Base-by-base conservation (phyloP, 1,139 yeast species). In the Kurtzmaniella quercitrusa region DNA sequence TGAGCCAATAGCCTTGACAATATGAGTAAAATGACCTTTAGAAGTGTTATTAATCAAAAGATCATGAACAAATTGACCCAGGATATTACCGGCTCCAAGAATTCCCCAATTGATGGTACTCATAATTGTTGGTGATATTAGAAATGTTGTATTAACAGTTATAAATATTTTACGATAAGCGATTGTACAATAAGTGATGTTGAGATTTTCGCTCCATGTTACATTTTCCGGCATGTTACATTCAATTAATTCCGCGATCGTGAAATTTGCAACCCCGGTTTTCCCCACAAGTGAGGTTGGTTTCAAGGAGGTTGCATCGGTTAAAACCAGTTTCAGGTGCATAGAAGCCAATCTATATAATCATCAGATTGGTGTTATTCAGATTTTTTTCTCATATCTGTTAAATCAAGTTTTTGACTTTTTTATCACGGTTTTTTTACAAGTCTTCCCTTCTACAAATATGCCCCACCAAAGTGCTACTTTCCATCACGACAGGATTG, bases 61-160 rank as follows among this genome's bases (percentile, higher is more conserved):
- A 45, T 70, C 76, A 44, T 60, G 60, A 12, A 60, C 71, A 44
- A 70, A 70, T 40, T 64, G 66, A 14, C 63, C 58, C 6, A 74
- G 66, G 42, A 70, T 70, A 47, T 66, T 65, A n/a, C 76, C 76
- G 15, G 75, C 74, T n/a, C 76, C 76, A 38, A 69, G 57, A 33
- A 70, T 68, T 23, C 74, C 75, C 75, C 76, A 70, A 44, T 59
- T 56, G 38, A 62, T 45, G 33, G 52, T 49, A 22, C 55, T 26
- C 61, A 56, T 56, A 23, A 19, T 39, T 34, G 38, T 28, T 21
- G n/a, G 6, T 26, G n/a, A n/a, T n/a, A n/a, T 32, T 16, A 15
- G 3, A 18, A 6, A n/a, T n/a, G n/a, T n/a, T n/a, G n/a, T n/a
- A n/a, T n/a, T n/a, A n/a, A n/a, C n/a, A n/a, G n/a, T n/a, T n/a